Conservation (phyloP, 192 early-diverging fungal species). For the Cetraspora pellucida region DNA sequence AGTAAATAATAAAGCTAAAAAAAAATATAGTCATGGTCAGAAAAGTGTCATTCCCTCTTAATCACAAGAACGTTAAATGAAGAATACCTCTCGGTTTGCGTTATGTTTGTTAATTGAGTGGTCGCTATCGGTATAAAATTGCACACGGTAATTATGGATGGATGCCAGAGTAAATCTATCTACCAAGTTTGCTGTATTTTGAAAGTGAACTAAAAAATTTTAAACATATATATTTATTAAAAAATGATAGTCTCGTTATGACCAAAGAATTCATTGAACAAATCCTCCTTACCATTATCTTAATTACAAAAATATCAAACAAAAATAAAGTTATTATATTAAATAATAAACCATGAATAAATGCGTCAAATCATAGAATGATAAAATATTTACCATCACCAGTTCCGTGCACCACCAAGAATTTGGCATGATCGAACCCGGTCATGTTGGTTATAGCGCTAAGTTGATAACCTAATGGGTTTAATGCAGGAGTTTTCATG, state of each 20-base stretch:
- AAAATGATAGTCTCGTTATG: not conserved
- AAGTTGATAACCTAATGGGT: constrained; percentile 75
- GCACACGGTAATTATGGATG: constrained; percentile 81
- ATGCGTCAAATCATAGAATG: constrained; percentile 18
- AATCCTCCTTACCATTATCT: not conserved
- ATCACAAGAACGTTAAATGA: not conserved
- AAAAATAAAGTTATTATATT: not conserved
- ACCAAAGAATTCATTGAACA: not conserved
- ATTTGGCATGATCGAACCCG: constrained; percentile 77
- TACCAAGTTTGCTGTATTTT: constrained; percentile 81
- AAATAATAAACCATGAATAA: constrained; percentile 2
- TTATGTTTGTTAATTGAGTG: constrained; percentile 81
- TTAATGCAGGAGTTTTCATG: constrained; percentile 85
- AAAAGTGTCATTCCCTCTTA: not conserved
- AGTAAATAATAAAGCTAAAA: constrained; percentile 40
- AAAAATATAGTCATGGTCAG: not conserved
- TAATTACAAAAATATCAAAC: not conserved
- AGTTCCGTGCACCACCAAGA: constrained; percentile 88
- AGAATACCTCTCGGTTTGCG: constrained; percentile 60
- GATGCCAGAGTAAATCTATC: constrained; percentile 73
- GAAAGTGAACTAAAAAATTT: constrained; percentile 78
- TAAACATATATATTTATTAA: constrained; percentile 23
- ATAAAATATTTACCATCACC: constrained; percentile 67
- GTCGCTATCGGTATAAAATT: constrained; percentile 88
- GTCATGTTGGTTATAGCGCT: constrained; percentile 79